Conservation (phyloP, 2,329 filamentous ascomycete species). For the Periglandula ipomoeae region DNA sequence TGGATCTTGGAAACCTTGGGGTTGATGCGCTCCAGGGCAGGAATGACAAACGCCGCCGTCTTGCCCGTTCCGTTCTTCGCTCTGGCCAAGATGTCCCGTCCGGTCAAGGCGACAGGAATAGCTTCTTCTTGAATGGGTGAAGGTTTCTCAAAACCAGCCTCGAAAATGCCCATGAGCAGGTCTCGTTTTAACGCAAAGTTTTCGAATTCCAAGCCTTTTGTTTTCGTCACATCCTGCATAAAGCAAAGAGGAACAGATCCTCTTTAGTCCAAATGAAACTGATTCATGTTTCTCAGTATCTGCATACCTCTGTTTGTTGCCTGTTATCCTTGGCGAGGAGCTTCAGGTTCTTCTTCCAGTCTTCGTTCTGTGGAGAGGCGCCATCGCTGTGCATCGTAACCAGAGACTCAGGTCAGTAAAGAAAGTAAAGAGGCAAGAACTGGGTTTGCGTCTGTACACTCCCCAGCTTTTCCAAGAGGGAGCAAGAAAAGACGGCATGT, state of each 20-base stretch:
- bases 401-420: slow-evolving; percentile 1
- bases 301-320: slow-evolving; percentile 67
- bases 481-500: neutral
- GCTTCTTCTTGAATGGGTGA: slow-evolving; percentile 99
- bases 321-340: slow-evolving; percentile 65
- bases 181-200: slow-evolving; percentile 93
- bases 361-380: slow-evolving; percentile 36
- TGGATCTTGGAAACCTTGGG: slow-evolving; percentile 95
- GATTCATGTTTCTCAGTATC: slow-evolving; percentile 1
- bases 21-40: slow-evolving; percentile 90
- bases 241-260: slow-evolving; percentile 6
- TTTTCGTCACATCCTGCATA: slow-evolving; percentile 89
- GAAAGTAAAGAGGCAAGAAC: neutral
- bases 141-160: slow-evolving; percentile 96
- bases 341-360: slow-evolving; percentile 69
- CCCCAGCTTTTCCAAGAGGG: neutral
- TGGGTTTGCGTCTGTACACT: neutral
- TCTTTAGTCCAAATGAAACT: slow-evolving; percentile 10
- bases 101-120: slow-evolving; percentile 91
- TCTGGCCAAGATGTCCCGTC: slow-evolving; percentile 87
- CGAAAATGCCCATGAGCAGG: slow-evolving; percentile 97
- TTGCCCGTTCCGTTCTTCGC: slow-evolving; percentile 99
- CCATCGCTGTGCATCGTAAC: slow-evolving; percentile 31
- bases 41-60: slow-evolving; percentile 96
- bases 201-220: slow-evolving; percentile 95